phyloP scores from a whole-genome alignment of 805 yeast species.

The Barnettozyma pratensis region DNA sequence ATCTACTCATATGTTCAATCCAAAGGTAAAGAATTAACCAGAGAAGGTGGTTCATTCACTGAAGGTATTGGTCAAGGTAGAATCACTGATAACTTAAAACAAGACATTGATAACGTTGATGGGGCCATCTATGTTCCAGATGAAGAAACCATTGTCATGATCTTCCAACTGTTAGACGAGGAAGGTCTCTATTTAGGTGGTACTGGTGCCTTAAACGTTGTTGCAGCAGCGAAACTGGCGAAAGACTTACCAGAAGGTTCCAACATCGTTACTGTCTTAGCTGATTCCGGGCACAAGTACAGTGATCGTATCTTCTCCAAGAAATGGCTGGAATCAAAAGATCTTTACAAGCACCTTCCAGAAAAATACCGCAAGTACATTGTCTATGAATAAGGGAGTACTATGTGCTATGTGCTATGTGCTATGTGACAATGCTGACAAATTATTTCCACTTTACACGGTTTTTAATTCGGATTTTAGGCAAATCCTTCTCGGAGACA shows the following conservation, averaged over 20 bases:
- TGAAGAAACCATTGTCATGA: constrained; percentile 75
- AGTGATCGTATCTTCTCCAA: constrained; percentile 75
- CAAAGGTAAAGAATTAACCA: constrained; percentile 60
- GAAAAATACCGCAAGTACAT: constrained; percentile 66
- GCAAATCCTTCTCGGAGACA: too few species aligned
- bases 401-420: too few species aligned
- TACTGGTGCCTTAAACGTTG: constrained; percentile 85
- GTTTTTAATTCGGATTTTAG: too few species aligned
- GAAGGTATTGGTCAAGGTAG: constrained; percentile 98
- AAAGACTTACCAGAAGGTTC: constrained; percentile 67
- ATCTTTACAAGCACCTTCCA: constrained; percentile 62
- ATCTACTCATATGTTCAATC: constrained; percentile 72
- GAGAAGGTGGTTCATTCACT: constrained; percentile 82
- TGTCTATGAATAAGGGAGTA: constrained; percentile 26
- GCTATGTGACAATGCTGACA: too few species aligned
- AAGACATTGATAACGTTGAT: constrained; percentile 69
- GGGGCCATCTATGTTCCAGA: constrained; percentile 80
- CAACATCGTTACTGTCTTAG: constrained; percentile 82
- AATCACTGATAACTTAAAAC: constrained; percentile 74
- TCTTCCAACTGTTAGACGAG: constrained; percentile 76
- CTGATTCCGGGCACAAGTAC: constrained; percentile 89
- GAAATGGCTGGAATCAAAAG: constrained; percentile 70
- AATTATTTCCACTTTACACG: too few species aligned
- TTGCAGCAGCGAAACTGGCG: constrained; percentile 80
- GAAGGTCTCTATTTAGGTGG: constrained; percentile 92